Base-by-base conservation (phyloP, 2,329 filamentous ascomycete genomes). In the Botrytis paeoniae region DNA sequence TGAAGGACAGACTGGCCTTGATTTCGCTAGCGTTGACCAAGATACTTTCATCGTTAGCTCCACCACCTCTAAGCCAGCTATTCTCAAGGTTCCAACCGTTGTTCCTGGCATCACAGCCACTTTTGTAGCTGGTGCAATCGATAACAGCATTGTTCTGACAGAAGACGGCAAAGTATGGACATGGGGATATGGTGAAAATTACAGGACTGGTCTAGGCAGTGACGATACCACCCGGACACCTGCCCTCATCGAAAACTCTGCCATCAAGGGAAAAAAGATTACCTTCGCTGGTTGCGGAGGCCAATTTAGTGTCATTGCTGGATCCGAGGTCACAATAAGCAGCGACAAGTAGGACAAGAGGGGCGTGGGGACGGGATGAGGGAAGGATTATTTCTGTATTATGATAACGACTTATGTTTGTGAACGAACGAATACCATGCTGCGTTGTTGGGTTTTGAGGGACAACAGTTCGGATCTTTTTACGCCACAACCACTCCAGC, bases 211-310 rank as follows among this genome's bases (percentile, higher is more conserved):
- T 12, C 90, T 91, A 77, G 93, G 92, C 57, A 90, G 87, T 3
- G 89, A 89, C 32, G 93, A 97, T 65, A 94, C 97, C 77, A 87
- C 97, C 41, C 87, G 91, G 77, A 86, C 88, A n/a, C 93, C 95
- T 0, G 95, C 92, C 0, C 79, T 91, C 62, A 92, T 98, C 72
- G 92, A 96, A 79, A 97, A 97, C 84, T 92, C 90, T 22, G 94
- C 94, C 48, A 88, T 96, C 41, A 88, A 90, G 45, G 93, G 89
- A 57, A 91, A 91, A 83, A 89, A 90, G 81, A 86, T 98, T 61
- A 86, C 89, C 57, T 93, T 88, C 82, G 93, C 93, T 25, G 93
- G 92, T 59, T 91, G 91, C 29, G 95, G 95, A 77, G 94, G 94
- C 4, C 94, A 97, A 80, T 98, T 89, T 81, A 91, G 90, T 1